Evolutionary conservation across 768 basidiomycete species (phyloP), one percentile per base, ranked within the genome.

Genomic region (Kwoniella mangroviensis): DNA sequence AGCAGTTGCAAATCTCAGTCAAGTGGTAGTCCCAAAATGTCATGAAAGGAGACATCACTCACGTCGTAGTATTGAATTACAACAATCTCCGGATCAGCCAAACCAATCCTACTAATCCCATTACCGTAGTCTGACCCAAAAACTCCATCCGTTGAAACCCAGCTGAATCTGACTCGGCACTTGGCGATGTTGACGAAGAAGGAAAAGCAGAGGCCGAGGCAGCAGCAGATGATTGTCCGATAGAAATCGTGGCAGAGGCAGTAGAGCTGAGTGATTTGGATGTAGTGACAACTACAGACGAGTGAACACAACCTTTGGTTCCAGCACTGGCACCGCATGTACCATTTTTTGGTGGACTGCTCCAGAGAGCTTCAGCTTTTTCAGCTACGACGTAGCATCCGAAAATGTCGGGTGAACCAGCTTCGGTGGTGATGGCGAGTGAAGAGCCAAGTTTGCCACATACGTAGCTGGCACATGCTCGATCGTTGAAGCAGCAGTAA

Each of bases 401-500:
- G 21, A 40, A 59, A 26, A 59, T 59, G 24, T 22, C 34, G 3
- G 57, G 28, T 7, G 7, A 19, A 9, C 34, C 15, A 6, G 40
- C 10, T 42, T 26, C 6, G 15, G 4, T 11, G 4, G 9, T n/a
- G 13, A 41, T 59, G 11, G 24, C 28, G 19, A 59, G 12, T 40
- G 57, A 19, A 6, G 34, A 40, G 24, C 34, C 34, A 4, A 59
- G 13, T 41, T 42, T 7, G 15, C 40, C 40, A n/a, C 57, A 40
- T 12, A 59, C 40, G 34, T 40, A 59, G 40, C 41, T 34, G 4
- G 57, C 57, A 42, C 34, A 59, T 40, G 57, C 19, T 19, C 21
- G 57, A n/a, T 59, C 41, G 40, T 5, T 26, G 34, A 59, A 59
- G 21, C 57, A 59, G 21, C 57, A 59, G 24, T 21, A 59, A 41